Conservation (phyloP, 2,329 filamentous ascomycete genomes). For the Sclerotinia glacialis region DNA sequence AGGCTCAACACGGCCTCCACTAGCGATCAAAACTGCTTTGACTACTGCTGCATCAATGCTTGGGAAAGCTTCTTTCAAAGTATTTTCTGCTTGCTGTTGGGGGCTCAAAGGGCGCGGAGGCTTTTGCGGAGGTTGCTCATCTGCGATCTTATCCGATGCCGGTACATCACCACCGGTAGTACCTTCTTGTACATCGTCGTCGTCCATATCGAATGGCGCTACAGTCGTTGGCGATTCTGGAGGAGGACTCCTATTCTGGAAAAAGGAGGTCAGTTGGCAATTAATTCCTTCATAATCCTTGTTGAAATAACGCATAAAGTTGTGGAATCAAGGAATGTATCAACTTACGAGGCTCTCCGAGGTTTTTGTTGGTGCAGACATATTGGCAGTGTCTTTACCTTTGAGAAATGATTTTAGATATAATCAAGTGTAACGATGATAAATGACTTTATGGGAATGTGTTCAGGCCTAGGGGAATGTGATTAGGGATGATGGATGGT, state of each 20-base stretch:
- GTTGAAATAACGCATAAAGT: conserved; percentile 18
- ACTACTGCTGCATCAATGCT: conserved; percentile 75
- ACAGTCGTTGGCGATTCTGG: conserved; percentile 65
- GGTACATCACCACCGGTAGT: conserved; percentile 48
- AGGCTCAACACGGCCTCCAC: conserved; percentile 81
- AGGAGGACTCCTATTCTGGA: conserved; percentile 16
- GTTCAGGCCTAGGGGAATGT: neutral
- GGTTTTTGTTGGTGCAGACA: conserved; percentile 26
- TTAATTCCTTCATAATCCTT: conserved; percentile 5
- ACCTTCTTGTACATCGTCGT: conserved; percentile 66
- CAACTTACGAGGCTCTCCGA: conserved; percentile 19
- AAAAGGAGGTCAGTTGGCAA: conserved; percentile 7
- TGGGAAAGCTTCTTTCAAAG: conserved; percentile 91
- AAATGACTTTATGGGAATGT: neutral
- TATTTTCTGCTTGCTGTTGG: conserved; percentile 79
- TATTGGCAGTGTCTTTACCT: neutral
- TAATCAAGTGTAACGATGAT: neutral
- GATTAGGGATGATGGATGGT: conserved; percentile 10
- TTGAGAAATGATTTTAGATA: neutral
- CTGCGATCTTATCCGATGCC: conserved; percentile 45
- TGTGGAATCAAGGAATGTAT: conserved; percentile 13
- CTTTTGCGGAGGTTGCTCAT: conserved; percentile 61
- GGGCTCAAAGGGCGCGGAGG: conserved; percentile 80
- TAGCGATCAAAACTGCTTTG: conserved; percentile 83
- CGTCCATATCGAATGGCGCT: conserved; percentile 64